Percentiles rank a stretch among this genome's conserved stretches.
phyloP scores from a whole-genome alignment of 2,329 filamentous ascomycete genomes.

The Fusarium camptoceras region DNA sequence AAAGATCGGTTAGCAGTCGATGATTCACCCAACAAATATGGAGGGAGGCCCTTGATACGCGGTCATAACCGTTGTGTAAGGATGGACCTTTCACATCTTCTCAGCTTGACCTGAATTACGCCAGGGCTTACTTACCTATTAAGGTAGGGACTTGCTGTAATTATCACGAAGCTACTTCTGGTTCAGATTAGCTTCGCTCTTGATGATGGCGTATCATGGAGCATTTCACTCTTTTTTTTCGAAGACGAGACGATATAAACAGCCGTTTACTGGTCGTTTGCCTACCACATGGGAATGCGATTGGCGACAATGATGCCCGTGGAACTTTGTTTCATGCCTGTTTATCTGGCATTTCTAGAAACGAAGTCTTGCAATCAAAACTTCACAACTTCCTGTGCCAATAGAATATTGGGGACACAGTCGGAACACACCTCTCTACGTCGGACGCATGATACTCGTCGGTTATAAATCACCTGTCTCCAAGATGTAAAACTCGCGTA shows the following conservation, averaged over 20 bases:
- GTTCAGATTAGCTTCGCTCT: not conserved
- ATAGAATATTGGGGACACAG: not conserved
- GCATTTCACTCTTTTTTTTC: not conserved
- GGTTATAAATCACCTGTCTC: not conserved
- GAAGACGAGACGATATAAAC: not conserved
- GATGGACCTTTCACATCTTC: not conserved
- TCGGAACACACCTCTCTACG: not conserved
- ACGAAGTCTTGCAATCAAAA: not conserved
- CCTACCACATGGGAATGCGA: not conserved
- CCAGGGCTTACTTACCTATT: not conserved
- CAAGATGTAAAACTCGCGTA: not conserved
- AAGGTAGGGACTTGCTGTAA: not conserved
- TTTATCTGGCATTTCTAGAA: not conserved
- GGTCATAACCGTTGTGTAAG: conserved; percentile 1
- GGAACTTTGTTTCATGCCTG: not conserved
- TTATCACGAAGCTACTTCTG: not conserved
- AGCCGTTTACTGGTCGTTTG: not conserved
- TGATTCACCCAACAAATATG: not conserved
- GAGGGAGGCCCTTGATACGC: conserved; percentile 1
- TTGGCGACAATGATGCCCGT: not conserved
- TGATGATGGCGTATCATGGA: not conserved
- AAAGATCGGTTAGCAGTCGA: conserved; percentile 4
- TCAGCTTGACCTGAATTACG: not conserved
- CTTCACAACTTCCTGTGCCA: not conserved
- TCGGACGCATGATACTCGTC: not conserved